phyloP scores from a whole-genome alignment of 2,329 filamentous ascomycete genomes.

The Trichoderma asperellum region DNA sequence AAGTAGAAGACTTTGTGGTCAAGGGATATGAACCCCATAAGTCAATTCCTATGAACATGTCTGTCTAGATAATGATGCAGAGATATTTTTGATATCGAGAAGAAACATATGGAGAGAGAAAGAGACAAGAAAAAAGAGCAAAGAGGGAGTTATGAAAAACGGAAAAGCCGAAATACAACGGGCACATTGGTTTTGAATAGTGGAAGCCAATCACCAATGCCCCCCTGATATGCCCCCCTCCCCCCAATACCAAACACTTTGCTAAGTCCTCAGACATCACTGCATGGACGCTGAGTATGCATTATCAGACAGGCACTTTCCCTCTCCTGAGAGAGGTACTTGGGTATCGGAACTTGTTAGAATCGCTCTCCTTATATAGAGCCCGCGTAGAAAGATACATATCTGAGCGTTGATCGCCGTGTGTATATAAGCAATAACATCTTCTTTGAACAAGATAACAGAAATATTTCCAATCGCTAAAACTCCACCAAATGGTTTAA shows the following conservation, averaged over 20 bases:
- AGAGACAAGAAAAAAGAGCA: background rate
- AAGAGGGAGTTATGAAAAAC: background rate
- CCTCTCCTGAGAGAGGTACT: background rate
- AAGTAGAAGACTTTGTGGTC: conserved; percentile 82
- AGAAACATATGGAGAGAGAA: background rate
- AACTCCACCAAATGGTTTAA: conserved; percentile 1
- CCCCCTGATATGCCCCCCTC: background rate
- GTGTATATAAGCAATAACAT: background rate
- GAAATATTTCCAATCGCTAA: conserved; percentile 8
- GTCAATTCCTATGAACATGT: conserved; percentile 98
- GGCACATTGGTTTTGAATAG: background rate
- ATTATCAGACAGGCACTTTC: background rate
- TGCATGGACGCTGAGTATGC: background rate
- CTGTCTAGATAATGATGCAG: conserved; percentile 58
- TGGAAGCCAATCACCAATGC: background rate
- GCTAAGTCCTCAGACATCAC: background rate
- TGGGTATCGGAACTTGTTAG: background rate
- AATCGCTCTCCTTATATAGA: background rate
- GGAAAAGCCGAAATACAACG: background rate
- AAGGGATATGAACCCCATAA: conserved; percentile 90
- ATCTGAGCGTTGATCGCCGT: background rate
- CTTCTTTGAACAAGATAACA: background rate
- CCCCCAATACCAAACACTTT: background rate
- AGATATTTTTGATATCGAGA: background rate
- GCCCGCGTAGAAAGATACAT: background rate